Evolutionary conservation across 1,284 basidiomycete genomes (phyloP).

Genomic region (Cystobasidium pallidum): DNA sequence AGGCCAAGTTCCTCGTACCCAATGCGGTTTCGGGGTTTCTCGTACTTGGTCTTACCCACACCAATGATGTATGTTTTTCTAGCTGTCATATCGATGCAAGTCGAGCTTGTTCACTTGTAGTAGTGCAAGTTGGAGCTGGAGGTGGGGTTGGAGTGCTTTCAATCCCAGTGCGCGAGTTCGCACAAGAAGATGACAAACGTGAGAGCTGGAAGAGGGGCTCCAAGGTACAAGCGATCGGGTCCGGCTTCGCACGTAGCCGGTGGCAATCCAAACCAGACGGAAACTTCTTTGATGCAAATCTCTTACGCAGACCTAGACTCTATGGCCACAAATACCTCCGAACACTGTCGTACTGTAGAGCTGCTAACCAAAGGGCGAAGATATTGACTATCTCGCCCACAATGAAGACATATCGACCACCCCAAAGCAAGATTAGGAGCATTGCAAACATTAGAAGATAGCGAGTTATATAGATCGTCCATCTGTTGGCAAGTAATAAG

Average conservation of each 20-base stretch:
- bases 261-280: neutral
- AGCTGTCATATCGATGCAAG: neutral
- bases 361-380: constrained; percentile 47
- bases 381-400: constrained; percentile 50
- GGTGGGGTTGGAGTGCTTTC: neutral
- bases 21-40: constrained; percentile 68
- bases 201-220: no score
- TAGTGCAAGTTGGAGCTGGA: no score
- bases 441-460: neutral
- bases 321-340: constrained; percentile 20
- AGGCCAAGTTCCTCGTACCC: constrained; percentile 59
- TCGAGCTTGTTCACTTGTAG: neutral
- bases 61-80: constrained; percentile 63
- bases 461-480: neutral
- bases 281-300: no score
- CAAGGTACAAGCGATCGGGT: neutral
- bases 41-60: constrained; percentile 77
- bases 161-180: no score
- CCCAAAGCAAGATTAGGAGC: constrained; percentile 1
- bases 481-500: neutral
- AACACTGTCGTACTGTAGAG: constrained; percentile 34
- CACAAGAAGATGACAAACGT: no score
- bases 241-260: neutral
- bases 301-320: neutral
- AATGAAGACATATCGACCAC: constrained; percentile 8